phyloP scores from a whole-genome alignment of 1,284 basidiomycete genomes.

The Laetiporus sulphureus region DNA sequence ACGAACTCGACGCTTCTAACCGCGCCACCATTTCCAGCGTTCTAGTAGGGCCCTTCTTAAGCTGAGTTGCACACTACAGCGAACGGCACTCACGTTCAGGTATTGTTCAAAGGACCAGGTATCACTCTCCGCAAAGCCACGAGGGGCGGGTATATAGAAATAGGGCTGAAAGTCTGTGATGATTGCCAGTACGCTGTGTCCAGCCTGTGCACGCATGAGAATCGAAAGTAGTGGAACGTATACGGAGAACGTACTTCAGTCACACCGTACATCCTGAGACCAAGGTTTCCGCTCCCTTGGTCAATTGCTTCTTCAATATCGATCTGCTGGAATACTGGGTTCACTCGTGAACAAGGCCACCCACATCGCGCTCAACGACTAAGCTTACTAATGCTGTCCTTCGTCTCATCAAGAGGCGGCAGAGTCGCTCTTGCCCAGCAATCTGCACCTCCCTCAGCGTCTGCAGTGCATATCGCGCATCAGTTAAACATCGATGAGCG shows the following conservation, averaged over 20 bases:
- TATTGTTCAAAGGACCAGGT: slow-evolving; percentile 57
- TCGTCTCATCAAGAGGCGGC: slow-evolving; percentile 47
- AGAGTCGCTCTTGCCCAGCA: slow-evolving; percentile 73
- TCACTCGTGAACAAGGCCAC: background rate
- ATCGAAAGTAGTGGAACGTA: background rate
- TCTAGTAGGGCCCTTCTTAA: slow-evolving; percentile 19
- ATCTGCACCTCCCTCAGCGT: slow-evolving; percentile 68
- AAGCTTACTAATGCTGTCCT: slow-evolving; percentile 53
- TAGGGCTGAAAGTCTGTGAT: slow-evolving; percentile 84
- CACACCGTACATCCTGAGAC: slow-evolving; percentile 82
- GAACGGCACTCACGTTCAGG: slow-evolving; percentile 60
- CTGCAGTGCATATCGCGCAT: slow-evolving; percentile 24
- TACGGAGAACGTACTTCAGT: slow-evolving; percentile 54
- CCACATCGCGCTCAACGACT: background rate
- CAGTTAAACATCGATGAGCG: background rate
- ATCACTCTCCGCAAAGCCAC: slow-evolving; percentile 72
- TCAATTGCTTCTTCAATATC: slow-evolving; percentile 79
- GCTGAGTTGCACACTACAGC: background rate
- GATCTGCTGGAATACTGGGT: slow-evolving; percentile 88
- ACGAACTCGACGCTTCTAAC: slow-evolving; percentile 60
- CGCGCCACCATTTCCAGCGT: slow-evolving; percentile 23
- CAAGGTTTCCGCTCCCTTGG: slow-evolving; percentile 34
- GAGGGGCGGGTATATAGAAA: slow-evolving; percentile 83
- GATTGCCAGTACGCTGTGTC: slow-evolving; percentile 83
- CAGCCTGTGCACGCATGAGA: slow-evolving; percentile 50